These are phyloP conservation scores for Fusarium pilosicola DNA, from an alignment of 2,329 filamentous ascomycete genomes.

Conservation along the genomic window DNA sequence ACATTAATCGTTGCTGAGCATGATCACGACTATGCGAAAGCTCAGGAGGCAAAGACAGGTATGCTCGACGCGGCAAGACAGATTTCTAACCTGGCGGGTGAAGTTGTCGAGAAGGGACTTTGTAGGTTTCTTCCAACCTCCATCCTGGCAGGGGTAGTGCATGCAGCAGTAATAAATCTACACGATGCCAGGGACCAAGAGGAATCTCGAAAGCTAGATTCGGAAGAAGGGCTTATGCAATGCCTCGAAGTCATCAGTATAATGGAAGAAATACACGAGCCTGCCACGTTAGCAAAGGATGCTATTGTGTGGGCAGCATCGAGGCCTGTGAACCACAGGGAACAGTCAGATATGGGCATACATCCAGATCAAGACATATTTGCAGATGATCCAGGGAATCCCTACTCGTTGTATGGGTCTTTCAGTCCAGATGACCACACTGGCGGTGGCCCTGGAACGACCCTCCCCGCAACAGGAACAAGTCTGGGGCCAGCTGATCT, in stretches of 20 bases:
- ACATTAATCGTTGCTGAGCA: neutral
- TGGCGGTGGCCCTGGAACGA: neutral
- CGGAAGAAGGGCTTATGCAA: neutral
- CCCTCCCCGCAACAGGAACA: neutral
- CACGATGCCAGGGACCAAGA: neutral
- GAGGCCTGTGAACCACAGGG: neutral
- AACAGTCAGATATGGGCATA: neutral
- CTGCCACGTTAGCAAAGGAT: neutral
- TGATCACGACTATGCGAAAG: neutral
- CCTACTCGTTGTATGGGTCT: neutral
- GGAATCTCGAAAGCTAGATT: fast-evolving
- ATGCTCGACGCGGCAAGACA: neutral
- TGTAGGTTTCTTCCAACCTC: neutral
- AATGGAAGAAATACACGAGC: neutral
- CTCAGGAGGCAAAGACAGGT: neutral
- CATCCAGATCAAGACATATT: neutral
- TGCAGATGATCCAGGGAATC: neutral
- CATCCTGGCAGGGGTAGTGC: neutral
- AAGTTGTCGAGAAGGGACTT: neutral
- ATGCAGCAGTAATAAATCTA: neutral
- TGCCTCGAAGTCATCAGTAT: neutral
- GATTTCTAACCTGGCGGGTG: neutral
- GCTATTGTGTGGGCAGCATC: neutral
- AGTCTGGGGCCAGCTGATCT: neutral
- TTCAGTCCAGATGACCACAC: neutral